Evolutionary conservation across 2,329 filamentous ascomycete species (phyloP), one percentile per base, ranked within the genome.

Genomic region (Apiospora malaysiana): DNA sequence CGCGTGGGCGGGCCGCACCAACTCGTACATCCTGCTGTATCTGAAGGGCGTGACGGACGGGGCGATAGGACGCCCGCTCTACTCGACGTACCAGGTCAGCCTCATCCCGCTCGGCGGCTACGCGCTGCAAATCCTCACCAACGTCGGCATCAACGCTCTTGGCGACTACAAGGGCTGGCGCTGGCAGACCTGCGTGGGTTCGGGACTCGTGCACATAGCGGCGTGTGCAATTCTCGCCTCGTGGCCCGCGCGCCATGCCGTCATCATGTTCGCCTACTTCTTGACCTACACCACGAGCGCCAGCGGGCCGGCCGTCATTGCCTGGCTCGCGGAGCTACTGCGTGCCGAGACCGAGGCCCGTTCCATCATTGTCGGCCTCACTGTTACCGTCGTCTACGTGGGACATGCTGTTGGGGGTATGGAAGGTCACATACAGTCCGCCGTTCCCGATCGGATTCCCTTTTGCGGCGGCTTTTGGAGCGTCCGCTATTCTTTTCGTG

Each of bases 101-200:
- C 63, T 77, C 7, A 75, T 77, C 32, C 75, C 76, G 0, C 73
- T 77, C 3, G 76, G 74, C 16, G 76, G 76, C 10, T 77, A 76
- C 23, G 73, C 73, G 4, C 74, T 77, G 25, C 75, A 81, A 69
- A 83, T 83, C 14, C 72, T 81, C 16, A 79, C 78, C 9, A 83
- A 78, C 27, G 72, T 83, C 16, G 76, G 76, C 0, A 72, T 83
- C 16, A 82, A 82, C 68, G 78, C 77, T 5, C 59, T 83, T 0
- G 81, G 80, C 0, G 81, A 83, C 70, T 78, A 77, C 77, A 82
- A 81, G 72, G 77, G 77, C 32, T 83, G 81, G 81, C 77, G 81
- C 9, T 83, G 81, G 81, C 81, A 83, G 71, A 68, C 47, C 23
- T 45, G n/a, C 23, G 76, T 83, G 37, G 80, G 78, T 59, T 75